A percentile compares a stretch with the other conserved stretches of the same genome.
These are phyloP conservation scores for Russula dissimulans DNA, from an alignment of 768 basidiomycete species.

Conservation along the genomic window DNA sequence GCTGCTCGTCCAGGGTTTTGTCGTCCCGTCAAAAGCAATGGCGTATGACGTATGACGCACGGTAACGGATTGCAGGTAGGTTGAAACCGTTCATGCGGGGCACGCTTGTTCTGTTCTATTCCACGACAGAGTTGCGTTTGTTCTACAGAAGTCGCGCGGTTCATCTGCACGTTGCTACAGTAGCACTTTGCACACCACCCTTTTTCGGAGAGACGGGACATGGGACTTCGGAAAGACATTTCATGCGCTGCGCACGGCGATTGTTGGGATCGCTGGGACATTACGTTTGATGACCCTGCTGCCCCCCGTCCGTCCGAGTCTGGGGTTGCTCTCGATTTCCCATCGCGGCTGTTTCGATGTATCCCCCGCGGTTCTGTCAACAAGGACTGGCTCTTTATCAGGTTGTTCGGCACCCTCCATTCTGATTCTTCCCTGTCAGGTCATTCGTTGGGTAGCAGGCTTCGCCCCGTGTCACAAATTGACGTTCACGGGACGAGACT, in stretches of 20 bases:
- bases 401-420: slow-evolving; percentile 5
- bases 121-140: not conserved
- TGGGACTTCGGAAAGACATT: not conserved
- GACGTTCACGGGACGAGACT: not conserved
- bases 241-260: not conserved
- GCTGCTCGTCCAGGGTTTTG: too few species aligned
- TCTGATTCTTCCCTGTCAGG: not conserved
- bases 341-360: slow-evolving; percentile 3
- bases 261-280: not conserved
- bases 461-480: not conserved
- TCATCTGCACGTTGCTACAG: not conserved
- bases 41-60: not conserved
- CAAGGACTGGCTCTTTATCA: slow-evolving; percentile 1
- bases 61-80: not conserved
- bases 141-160: not conserved
- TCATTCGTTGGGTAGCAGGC: not conserved
- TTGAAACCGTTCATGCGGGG: too few species aligned
- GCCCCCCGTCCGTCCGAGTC: not conserved
- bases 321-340: not conserved
- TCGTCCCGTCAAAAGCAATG: too few species aligned
- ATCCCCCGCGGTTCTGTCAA: slow-evolving; percentile 4
- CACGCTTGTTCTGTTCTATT: not conserved
- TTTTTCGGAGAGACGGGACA: not conserved
- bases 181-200: not conserved
- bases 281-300: slow-evolving; percentile 1